These are phyloP conservation scores for Ophiostoma pallidulum DNA, from an alignment of 2,329 filamentous ascomycete species.

Conservation along the genomic window DNA sequence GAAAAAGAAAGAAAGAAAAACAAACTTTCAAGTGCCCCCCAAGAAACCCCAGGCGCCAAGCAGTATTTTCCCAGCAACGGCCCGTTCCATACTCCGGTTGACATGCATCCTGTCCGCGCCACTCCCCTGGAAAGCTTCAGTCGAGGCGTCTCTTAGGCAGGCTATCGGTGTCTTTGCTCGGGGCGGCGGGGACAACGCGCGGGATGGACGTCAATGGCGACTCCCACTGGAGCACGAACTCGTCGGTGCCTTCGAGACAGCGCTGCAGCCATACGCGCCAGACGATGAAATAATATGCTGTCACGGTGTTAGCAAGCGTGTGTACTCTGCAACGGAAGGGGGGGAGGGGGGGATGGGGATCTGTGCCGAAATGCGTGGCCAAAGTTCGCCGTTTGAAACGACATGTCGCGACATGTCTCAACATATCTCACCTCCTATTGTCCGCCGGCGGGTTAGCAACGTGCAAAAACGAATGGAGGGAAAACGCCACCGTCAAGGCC, in stretches of 20 bases:
- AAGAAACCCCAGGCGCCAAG: too few species aligned
- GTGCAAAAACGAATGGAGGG: too few species aligned
- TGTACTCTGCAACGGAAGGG: not conserved
- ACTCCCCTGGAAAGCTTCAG: not conserved
- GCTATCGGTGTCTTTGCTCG: conserved; percentile 11
- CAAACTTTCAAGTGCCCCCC: too few species aligned
- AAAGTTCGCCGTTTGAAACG: too few species aligned
- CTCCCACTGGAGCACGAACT: conserved; percentile 64
- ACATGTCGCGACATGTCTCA: not conserved
- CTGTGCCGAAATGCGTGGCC: not conserved
- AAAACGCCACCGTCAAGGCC: too few species aligned
- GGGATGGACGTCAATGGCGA: conserved; percentile 46
- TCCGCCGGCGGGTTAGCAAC: conserved; percentile 2
- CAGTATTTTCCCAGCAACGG: too few species aligned
- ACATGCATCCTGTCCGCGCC: not conserved
- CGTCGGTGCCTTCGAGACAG: conserved; percentile 62
- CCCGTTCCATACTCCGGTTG: too few species aligned
- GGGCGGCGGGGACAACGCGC: conserved; percentile 30
- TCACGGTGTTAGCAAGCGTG: not conserved
- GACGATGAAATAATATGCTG: conserved; percentile 70
- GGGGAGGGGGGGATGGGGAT: not conserved
- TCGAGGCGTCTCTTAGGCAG: conserved; percentile 20
- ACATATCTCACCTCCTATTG: conserved; percentile 14
- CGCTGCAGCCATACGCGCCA: conserved; percentile 78
- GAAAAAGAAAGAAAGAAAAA: too few species aligned